phyloP scores from a whole-genome alignment of 2,329 filamentous ascomycete species.

The Cladophialophora carrionii region DNA sequence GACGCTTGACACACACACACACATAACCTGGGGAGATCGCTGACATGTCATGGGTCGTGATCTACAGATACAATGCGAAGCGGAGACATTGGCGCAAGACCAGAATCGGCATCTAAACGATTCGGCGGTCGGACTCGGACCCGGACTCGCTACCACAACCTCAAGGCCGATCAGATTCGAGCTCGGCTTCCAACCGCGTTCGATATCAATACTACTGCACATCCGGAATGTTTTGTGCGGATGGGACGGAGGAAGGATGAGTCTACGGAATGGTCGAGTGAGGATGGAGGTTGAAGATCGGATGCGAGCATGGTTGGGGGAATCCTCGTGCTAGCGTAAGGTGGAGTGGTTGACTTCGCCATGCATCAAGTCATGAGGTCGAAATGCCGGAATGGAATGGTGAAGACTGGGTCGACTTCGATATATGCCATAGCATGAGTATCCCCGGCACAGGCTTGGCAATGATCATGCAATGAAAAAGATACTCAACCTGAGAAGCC shows the following conservation, averaged over 20 bases:
- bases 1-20: neutral
- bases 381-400: neutral
- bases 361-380: neutral
- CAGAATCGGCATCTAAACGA: conserved; percentile 92
- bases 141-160: neutral
- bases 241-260: neutral
- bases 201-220: neutral
- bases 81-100: conserved; percentile 99
- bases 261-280: neutral
- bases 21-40: neutral
- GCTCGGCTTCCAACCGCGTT: neutral
- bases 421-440: neutral
- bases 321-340: neutral
- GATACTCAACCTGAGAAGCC: neutral
- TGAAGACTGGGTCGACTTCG: neutral
- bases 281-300: neutral
- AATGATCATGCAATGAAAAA: neutral
- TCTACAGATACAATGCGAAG: conserved; percentile 96
- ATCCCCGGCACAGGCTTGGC: neutral
- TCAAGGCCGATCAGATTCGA: neutral
- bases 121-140: conserved; percentile 39
- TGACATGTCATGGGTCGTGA: neutral
- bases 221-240: neutral
- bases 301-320: neutral
- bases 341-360: neutral